Percentiles rank a stretch among this genome's conserved stretches.
phyloP scores from a whole-genome alignment of 1,284 basidiomycete species.

The Sanghuangporus sanghuang region DNA sequence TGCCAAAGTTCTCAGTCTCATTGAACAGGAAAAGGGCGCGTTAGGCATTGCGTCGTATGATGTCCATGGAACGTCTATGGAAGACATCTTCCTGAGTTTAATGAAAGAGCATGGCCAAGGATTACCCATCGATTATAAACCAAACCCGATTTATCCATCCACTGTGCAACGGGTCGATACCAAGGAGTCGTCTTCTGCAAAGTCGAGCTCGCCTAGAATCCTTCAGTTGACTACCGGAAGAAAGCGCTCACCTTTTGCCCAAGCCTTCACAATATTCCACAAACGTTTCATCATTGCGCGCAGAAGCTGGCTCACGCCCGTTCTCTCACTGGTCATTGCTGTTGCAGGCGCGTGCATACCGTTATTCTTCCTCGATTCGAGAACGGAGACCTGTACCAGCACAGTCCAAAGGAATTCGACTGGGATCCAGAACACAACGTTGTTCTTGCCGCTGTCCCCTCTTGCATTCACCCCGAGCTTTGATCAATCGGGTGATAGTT shows the following conservation, averaged over 20 bases:
- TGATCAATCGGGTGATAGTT: conserved; percentile 20
- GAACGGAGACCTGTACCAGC: conserved; percentile 45
- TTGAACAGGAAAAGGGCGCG: conserved; percentile 40
- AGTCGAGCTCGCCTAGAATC: conserved; percentile 10
- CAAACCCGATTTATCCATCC: background rate
- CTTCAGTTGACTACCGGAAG: conserved; percentile 46
- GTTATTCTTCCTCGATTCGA: conserved; percentile 53
- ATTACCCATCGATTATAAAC: background rate
- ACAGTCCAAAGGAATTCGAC: conserved; percentile 28
- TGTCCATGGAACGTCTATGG: conserved; percentile 67
- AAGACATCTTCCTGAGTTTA: conserved; percentile 74
- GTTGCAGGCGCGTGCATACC: conserved; percentile 62
- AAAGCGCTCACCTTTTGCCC: conserved; percentile 44
- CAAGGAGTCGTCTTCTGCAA: background rate
- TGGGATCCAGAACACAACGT: conserved; percentile 28
- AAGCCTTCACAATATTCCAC: conserved; percentile 66
- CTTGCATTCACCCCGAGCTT: conserved; percentile 10
- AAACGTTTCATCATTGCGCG: conserved; percentile 65
- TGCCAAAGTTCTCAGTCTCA: conserved; percentile 46
- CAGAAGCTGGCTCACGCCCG: conserved; percentile 62
- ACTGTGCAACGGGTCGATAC: background rate
- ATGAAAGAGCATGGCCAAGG: conserved; percentile 44
- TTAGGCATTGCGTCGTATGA: conserved; percentile 52
- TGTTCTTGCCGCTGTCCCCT: conserved; percentile 34
- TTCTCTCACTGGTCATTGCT: conserved; percentile 56